phyloP scores from a whole-genome alignment of 148 eudicot genomes.

The Cornus controversa region DNA sequence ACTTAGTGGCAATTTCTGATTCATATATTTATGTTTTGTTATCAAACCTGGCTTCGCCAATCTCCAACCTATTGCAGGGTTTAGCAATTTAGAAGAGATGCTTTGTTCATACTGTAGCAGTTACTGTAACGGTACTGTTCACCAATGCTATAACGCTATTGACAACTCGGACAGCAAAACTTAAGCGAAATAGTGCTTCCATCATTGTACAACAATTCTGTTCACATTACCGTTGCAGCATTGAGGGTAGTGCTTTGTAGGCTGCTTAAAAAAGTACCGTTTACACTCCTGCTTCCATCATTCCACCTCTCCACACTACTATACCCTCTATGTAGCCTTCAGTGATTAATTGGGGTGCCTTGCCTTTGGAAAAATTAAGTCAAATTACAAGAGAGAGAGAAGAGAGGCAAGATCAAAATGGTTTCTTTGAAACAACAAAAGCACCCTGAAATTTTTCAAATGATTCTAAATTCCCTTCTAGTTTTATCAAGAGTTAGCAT shows the following conservation, averaged over 20 bases:
- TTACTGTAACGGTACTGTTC: neutral
- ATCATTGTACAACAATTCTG: too few species aligned
- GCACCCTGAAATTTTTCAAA: too few species aligned
- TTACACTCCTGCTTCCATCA: neutral
- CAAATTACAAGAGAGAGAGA: too few species aligned
- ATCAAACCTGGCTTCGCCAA: neutral
- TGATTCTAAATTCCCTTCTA: too few species aligned
- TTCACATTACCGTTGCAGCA: neutral
- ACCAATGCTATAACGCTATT: neutral
- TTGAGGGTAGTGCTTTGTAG: neutral
- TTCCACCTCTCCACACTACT: neutral
- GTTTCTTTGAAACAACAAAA: too few species aligned
- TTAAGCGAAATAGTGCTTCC: too few species aligned
- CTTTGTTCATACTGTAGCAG: neutral
- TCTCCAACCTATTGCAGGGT: neutral
- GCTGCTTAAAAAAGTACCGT: neutral
- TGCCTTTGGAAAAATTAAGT: neutral
- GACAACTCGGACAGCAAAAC: too few species aligned
- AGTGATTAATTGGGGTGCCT: neutral
- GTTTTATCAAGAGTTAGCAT: too few species aligned
- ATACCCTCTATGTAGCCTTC: neutral
- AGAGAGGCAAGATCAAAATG: too few species aligned
- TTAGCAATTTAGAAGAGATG: neutral
- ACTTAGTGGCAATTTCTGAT: too few species aligned
- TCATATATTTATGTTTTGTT: neutral